phyloP scores from a whole-genome alignment of 176 grass and related monocot genomes.

The Rhynchospora tenuis region DNA sequence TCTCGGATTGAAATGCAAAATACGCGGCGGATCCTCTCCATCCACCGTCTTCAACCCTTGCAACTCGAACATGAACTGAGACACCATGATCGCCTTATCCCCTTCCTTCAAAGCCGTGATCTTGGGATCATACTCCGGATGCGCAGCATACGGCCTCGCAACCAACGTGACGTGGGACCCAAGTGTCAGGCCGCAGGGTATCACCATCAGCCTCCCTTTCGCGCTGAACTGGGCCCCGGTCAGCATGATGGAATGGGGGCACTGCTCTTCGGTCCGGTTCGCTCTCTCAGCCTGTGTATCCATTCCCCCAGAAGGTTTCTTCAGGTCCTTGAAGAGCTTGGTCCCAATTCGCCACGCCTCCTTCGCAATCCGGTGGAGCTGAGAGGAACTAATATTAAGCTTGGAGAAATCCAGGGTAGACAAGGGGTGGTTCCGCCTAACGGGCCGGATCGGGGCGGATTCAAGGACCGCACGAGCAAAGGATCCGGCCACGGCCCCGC shows the following conservation, averaged over 20 bases:
- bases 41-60: slow-evolving; percentile 80
- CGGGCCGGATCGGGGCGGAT: slow-evolving; percentile 10
- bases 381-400: slow-evolving; percentile 44
- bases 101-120: slow-evolving; percentile 63
- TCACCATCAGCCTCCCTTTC: slow-evolving; percentile 50
- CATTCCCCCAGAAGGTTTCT: background rate
- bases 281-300: background rate
- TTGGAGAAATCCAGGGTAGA: slow-evolving; percentile 54
- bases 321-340: slow-evolving; percentile 47
- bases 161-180: slow-evolving; percentile 81
- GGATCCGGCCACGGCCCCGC: background rate
- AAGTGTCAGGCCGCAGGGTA: slow-evolving; percentile 91
- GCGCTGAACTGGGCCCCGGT: slow-evolving; percentile 43
- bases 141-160: slow-evolving; percentile 53
- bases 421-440: slow-evolving; percentile 20
- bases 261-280: slow-evolving; percentile 36
- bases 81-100: slow-evolving; percentile 75
- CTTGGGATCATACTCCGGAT: slow-evolving; percentile 71
- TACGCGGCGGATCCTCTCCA: slow-evolving; percentile 91
- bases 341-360: slow-evolving; percentile 53
- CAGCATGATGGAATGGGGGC: slow-evolving; percentile 78
- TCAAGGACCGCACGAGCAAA: slow-evolving; percentile 31
- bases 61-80: slow-evolving; percentile 99
- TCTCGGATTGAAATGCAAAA: slow-evolving; percentile 91
- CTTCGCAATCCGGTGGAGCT: slow-evolving; percentile 53